Evolutionary conservation across 306 rosid species (phyloP), one percentile per base, ranked within the genome.

Genomic region (Cucumis hystrix): DNA sequence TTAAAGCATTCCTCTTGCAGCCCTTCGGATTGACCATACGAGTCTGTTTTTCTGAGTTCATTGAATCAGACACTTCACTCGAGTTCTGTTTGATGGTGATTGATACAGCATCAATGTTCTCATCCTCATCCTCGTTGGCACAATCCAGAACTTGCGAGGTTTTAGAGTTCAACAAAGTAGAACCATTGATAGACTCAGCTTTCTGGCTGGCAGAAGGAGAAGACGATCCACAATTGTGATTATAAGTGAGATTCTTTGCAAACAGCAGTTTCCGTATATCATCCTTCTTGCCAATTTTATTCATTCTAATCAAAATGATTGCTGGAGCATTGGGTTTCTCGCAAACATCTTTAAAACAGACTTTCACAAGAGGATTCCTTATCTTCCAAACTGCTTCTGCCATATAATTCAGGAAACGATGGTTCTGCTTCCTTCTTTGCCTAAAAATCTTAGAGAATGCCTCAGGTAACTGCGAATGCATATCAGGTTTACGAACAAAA

Each of bases 331-430:
- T n/a, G 20, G 74, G 37, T 64, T 65, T 63, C 21, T 63, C 4
- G 80, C 74, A 78, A 4, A 15, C 41, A 52, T 41, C 74, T 64
- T 39, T 52, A 2, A 18, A 78, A 47, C 45, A 59, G 3, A 63
- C 73, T 78, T 41, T 66, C 35, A 86, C 85, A 59, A 88, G 82
- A 43, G 92, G 88, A 84, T 88, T 81, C 78, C 70, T 80, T 73
- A 86, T 75, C 75, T 78, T 28, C 65, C 80, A 78, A 79, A 85
- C 79, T 63, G 86, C 92, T 70, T 86, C 79, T 8, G 88, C 88
- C 77, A 81, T 55, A 66, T 76, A 81, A 47, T 80, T 59, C 59
- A 83, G 51, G 77, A 49, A 43, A 5, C 7, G 35, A 77, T 4
- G 14, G 49, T 65, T 64, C 25, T 17, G 74, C 9, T 76, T 83